Evolutionary conservation across 148 eudicot genomes (phyloP), one percentile per base, ranked within the genome.

Genomic region (Mesembryanthemum crystallinum): DNA sequence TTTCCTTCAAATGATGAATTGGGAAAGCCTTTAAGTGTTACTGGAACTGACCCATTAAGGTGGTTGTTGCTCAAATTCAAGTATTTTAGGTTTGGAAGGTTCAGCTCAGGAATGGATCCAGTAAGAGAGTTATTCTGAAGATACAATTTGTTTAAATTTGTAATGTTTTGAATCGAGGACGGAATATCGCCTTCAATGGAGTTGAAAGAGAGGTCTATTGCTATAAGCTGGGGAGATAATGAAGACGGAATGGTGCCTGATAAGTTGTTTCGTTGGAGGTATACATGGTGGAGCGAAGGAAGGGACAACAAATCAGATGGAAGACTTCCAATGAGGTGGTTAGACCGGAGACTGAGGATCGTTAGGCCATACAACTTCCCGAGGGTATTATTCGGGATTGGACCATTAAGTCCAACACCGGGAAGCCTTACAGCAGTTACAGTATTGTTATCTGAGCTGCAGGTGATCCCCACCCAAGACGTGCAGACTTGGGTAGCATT

Each of bases 381-480:
- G 28, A 95, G 73, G 24, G 97, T 95, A 75, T 86, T 85, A 9
- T 73, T 73, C 5, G 98, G 98, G 64, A 95, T 83, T 18, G 77
- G 85, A 58, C 98, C 98, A 62, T 43, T 61, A 10, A 94, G 87
- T 57, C 98, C 98, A 47, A 84, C 76, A 61, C 90, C 98, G 23
- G 98, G 98, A 28, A 94, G 87, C 39, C 94, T 89, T 65, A 95
- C 83, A 25, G 83, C 72, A 71, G 75, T 77, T 10, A 95, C 97
- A 67, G 84, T 84, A 49, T 75, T 81, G 67, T 81, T 73, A 62
- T 86, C 81, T 7, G 81, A 54, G 59, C 81, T 76, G 83, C 98
- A 95, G 33, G 85, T 87, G 76, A 95, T 82, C 23, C 98, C 98
- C 1, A 77, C 82, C 98, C 98, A 92, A 65, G 97, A 83, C 32